Evolutionary conservation across 495 filamentous ascomycete genomes (phyloP).

Genomic region (Podospora australis): DNA sequence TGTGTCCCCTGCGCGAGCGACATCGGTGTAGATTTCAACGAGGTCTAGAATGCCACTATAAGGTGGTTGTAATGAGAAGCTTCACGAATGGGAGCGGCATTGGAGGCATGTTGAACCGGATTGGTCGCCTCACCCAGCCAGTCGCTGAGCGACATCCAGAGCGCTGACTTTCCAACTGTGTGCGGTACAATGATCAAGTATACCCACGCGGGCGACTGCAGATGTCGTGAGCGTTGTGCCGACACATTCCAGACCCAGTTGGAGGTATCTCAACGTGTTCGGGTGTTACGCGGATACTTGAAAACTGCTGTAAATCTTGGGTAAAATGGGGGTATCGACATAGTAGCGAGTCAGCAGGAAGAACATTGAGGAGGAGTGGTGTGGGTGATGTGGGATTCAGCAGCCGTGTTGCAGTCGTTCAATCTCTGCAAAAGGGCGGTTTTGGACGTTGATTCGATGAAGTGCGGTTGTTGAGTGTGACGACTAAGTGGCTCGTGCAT

Average conservation of each 20-base stretch:
- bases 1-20: background rate
- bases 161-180: conserved; percentile 4
- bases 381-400: no score
- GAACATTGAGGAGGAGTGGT: conserved; percentile 10
- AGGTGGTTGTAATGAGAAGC: no score
- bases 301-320: background rate
- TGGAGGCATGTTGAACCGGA: conserved; percentile 10
- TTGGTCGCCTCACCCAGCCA: conserved; percentile 27
- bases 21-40: background rate
- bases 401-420: conserved; percentile 8
- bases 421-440: conserved; percentile 14
- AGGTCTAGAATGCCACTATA: conserved; percentile 11
- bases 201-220: conserved; percentile 4
- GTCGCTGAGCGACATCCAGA: conserved; percentile 9
- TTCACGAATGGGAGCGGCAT: conserved; percentile 19
- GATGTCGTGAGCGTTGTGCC: conserved; percentile 3
- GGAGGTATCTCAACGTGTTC: conserved; percentile 14
- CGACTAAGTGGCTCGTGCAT: conserved; percentile 33
- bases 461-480: conserved; percentile 28
- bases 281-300: conserved; percentile 27
- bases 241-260: background rate
- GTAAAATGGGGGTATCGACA: conserved; percentile 11
- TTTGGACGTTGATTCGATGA: conserved; percentile 29
- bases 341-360: conserved; percentile 13
- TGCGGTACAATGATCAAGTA: no score